A percentile compares a stretch with the other conserved stretches of the same genome.
These are phyloP conservation scores for Carex myosuroides DNA, from an alignment of 176 grass and related monocot genomes.

Conservation along the genomic window DNA sequence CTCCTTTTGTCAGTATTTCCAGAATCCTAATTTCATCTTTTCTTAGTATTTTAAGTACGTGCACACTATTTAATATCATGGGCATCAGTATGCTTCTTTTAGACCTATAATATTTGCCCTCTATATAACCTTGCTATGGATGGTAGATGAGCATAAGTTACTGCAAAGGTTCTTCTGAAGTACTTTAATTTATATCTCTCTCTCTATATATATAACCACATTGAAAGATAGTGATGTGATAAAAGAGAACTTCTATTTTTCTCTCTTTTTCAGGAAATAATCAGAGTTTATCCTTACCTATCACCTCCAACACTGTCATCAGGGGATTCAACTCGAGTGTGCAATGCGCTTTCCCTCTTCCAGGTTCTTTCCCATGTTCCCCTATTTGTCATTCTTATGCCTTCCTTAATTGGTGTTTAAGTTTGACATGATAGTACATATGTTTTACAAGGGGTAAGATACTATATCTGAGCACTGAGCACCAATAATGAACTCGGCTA, in stretches of 20 bases:
- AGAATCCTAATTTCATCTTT: not conserved
- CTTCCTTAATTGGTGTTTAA: not conserved
- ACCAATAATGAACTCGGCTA: no score
- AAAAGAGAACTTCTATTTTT: not conserved
- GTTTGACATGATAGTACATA: not conserved
- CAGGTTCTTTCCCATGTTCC: slow-evolving; percentile 9
- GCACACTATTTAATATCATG: not conserved
- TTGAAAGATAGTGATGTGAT: not conserved
- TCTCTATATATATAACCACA: not conserved
- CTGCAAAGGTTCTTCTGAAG: not conserved
- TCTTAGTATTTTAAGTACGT: not conserved
- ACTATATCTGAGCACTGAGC: not conserved
- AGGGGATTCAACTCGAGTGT: slow-evolving; percentile 18
- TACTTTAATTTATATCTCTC: not conserved
- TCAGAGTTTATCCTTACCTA: slow-evolving; percentile 20
- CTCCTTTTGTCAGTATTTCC: not conserved
- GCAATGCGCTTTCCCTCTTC: slow-evolving; percentile 18
- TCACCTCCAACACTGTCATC: slow-evolving; percentile 23
- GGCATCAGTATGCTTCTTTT: not conserved
- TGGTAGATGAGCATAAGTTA: no score
- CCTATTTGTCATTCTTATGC: not conserved
- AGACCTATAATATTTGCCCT: not conserved
- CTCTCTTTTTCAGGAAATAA: slow-evolving; percentile 19
- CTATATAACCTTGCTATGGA: not conserved
- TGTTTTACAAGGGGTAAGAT: not conserved